Conservation (phyloP, 1,139 yeast species). For the Suhomyces bribrorum region DNA sequence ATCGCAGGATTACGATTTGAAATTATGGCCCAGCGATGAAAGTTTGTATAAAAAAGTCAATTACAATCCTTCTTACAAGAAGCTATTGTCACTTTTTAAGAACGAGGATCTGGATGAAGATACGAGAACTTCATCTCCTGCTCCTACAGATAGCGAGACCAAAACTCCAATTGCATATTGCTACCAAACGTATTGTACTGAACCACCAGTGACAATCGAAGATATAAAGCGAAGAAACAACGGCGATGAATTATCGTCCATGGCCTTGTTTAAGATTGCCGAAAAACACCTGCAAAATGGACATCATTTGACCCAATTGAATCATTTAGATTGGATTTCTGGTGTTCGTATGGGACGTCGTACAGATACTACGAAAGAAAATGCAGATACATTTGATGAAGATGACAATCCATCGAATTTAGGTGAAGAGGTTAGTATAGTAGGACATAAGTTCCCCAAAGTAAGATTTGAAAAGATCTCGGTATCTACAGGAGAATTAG, state of each 20-base stretch:
- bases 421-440: constrained; percentile 88
- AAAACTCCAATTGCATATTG: constrained; percentile 16
- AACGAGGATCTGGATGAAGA: constrained; percentile 23
- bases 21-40: constrained; percentile 77
- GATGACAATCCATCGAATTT: constrained; percentile 65
- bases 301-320: constrained; percentile 39
- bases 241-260: constrained; percentile 41
- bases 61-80: constrained; percentile 47
- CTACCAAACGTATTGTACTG: constrained; percentile 40
- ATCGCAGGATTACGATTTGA: constrained; percentile 72
- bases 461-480: constrained; percentile 83
- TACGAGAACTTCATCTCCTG: constrained; percentile 1
- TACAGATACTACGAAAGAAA: constrained; percentile 25
- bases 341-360: constrained; percentile 80
- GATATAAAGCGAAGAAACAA: constrained; percentile 33
- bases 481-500: constrained; percentile 80
- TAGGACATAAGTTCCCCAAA: constrained; percentile 89
- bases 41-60: constrained; percentile 59
- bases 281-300: constrained; percentile 30
- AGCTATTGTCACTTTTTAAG: constrained; percentile 26
- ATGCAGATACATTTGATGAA: constrained; percentile 22
- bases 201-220: constrained; percentile 40
- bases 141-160: constrained; percentile 2
- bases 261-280: constrained; percentile 36
- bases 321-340: constrained; percentile 89